Conservation (phyloP, 176 grass and related monocot genomes). For the Aechmea fasciata region DNA sequence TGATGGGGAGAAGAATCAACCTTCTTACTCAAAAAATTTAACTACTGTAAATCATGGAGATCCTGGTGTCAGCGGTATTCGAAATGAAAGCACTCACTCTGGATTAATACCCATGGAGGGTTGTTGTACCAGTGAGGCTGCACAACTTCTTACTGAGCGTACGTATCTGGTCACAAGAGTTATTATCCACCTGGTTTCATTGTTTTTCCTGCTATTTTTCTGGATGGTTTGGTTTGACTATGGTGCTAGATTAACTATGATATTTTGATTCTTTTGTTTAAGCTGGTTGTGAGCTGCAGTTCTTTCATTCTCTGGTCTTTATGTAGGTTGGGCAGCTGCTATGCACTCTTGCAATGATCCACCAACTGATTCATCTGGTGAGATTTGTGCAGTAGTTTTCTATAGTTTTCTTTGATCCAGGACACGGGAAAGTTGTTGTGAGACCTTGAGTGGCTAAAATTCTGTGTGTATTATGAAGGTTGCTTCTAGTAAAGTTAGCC, state of each 20-base stretch:
- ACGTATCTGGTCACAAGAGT: slow-evolving; percentile 12
- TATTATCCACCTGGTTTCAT: not conserved
- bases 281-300: not conserved
- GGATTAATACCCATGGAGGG: slow-evolving; percentile 50
- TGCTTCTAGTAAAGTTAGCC: not conserved
- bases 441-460: not conserved
- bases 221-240: too few species aligned
- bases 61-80: slow-evolving; percentile 28
- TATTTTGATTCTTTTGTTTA: not conserved
- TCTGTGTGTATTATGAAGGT: not conserved
- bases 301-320: not conserved
- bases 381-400: not conserved
- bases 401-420: slow-evolving; percentile 1
- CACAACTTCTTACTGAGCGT: slow-evolving; percentile 49
- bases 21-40: slow-evolving; percentile 49
- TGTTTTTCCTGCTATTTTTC: too few species aligned
- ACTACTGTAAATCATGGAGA: slow-evolving; percentile 48
- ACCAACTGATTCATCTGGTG: slow-evolving; percentile 25
- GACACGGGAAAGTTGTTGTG: not conserved
- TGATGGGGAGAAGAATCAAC: slow-evolving; percentile 57
- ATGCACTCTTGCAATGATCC: slow-evolving; percentile 31
- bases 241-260: not conserved
- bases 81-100: slow-evolving; percentile 38
- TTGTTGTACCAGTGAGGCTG: slow-evolving; percentile 55
- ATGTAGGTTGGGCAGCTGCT: slow-evolving; percentile 28